phyloP scores from a whole-genome alignment of 257 asterid species.

The Fraxinus americana region DNA sequence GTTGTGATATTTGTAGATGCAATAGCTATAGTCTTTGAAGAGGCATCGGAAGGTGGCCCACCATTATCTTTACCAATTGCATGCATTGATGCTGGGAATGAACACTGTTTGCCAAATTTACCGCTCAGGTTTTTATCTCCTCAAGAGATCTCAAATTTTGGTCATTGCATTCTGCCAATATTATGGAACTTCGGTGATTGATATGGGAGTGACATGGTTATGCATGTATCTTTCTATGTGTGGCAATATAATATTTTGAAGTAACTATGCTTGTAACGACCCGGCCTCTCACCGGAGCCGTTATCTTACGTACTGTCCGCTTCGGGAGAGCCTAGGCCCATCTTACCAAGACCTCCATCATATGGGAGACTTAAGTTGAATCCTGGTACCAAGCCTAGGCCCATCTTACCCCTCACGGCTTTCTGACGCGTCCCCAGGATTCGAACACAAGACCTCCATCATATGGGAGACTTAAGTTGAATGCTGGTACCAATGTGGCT shows the following conservation, averaged over 20 bases:
- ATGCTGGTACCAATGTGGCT: too few species aligned
- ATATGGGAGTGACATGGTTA: constrained; percentile 16
- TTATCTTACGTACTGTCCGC: too few species aligned
- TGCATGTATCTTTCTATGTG: constrained; percentile 11
- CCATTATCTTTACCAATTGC: constrained; percentile 77
- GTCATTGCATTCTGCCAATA: constrained; percentile 19
- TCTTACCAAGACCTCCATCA: too few species aligned
- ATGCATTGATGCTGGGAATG: constrained; percentile 88
- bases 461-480: too few species aligned
- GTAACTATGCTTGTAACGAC: neutral
- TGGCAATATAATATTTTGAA: neutral
- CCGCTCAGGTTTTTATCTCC: constrained; percentile 71
- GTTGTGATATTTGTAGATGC: constrained; percentile 82
- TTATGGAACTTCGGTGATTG: constrained; percentile 15
- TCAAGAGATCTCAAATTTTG: constrained; percentile 7
- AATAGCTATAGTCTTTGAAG: constrained; percentile 82
- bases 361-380: too few species aligned
- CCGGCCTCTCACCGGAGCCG: too few species aligned
- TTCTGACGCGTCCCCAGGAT: too few species aligned
- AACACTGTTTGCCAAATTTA: constrained; percentile 76
- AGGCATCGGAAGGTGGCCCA: constrained; percentile 83
- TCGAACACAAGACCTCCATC: too few species aligned
- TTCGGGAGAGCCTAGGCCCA: too few species aligned
- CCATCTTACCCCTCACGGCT: too few species aligned
- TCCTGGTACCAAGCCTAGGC: too few species aligned